phyloP scores from a whole-genome alignment of 805 yeast genomes.

The baker's yeast (Saccharomyces cerevisiae) region DNA sequence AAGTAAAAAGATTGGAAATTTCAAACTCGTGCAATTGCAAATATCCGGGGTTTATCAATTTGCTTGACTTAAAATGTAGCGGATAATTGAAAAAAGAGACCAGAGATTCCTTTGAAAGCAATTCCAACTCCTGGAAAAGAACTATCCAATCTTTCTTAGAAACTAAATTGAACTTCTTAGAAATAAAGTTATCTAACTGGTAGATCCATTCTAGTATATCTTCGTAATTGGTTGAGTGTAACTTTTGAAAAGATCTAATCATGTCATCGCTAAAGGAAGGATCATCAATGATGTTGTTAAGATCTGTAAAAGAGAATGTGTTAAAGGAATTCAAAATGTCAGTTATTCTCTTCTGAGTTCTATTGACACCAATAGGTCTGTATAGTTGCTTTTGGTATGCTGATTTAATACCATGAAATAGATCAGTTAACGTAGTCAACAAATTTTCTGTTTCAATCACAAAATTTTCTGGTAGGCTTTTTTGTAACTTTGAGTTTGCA shows the following conservation, averaged over 20 bases:
- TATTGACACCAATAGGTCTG: slow-evolving; percentile 40
- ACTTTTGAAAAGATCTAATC: slow-evolving; percentile 9
- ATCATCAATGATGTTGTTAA: slow-evolving; percentile 7
- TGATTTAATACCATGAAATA: slow-evolving; percentile 61
- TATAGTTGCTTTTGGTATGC: slow-evolving; percentile 62
- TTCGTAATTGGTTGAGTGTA: slow-evolving; percentile 19
- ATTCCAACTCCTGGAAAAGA: slow-evolving; percentile 65
- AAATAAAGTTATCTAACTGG: slow-evolving; percentile 53
- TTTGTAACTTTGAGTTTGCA: slow-evolving; percentile 27
- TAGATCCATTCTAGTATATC: slow-evolving; percentile 55
- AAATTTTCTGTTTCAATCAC: slow-evolving; percentile 22
- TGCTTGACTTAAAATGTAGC: slow-evolving; percentile 11
- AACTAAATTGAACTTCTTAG: slow-evolving; percentile 39
- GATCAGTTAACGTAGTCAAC: slow-evolving; percentile 28
- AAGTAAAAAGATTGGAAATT: slow-evolving; percentile 61
- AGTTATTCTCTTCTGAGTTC: slow-evolving; percentile 17
- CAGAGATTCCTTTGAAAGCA: slow-evolving; percentile 50
- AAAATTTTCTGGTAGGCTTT: slow-evolving; percentile 6
- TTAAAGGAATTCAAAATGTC: slow-evolving; percentile 13
- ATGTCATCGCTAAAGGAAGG: slow-evolving; percentile 25
- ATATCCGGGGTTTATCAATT: slow-evolving; percentile 16
- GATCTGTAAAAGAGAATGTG: slow-evolving; percentile 12
- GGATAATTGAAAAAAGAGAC: slow-evolving; percentile 43
- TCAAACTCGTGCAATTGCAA: slow-evolving; percentile 44
- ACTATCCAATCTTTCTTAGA: slow-evolving; percentile 71